Conservation (phyloP, 2,329 filamentous ascomycete genomes). For the Colletotrichum ledebouriae region DNA sequence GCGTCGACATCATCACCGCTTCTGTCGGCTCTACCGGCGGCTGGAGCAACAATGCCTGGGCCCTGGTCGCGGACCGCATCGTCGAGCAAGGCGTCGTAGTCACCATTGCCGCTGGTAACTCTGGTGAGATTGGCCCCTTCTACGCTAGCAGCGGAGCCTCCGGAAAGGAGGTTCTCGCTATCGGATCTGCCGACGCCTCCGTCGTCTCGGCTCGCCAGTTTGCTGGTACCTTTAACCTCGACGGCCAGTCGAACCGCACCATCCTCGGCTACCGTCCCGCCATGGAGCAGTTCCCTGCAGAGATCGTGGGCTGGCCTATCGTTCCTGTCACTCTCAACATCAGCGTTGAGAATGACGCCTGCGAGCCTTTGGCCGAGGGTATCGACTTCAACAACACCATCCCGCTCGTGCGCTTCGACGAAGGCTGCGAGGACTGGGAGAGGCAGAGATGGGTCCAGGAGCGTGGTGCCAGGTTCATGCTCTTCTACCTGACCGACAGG, state of each 20-base stretch:
- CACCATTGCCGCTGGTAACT: slow-evolving; percentile 40
- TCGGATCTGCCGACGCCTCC: slow-evolving; percentile 41
- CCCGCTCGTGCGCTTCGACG: slow-evolving; percentile 37
- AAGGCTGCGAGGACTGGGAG: slow-evolving; percentile 31
- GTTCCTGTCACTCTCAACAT: slow-evolving; percentile 46
- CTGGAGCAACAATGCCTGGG: slow-evolving; percentile 58
- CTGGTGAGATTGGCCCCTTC: slow-evolving; percentile 45
- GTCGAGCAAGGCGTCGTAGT: slow-evolving; percentile 51
- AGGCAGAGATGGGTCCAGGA: slow-evolving; percentile 50
- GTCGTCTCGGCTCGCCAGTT: slow-evolving; percentile 36
- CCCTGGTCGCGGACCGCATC: slow-evolving; percentile 56
- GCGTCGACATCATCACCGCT: slow-evolving; percentile 42
- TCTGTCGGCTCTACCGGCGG: slow-evolving; percentile 35
- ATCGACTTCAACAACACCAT: slow-evolving; percentile 30
- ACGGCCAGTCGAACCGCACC: slow-evolving; percentile 44
- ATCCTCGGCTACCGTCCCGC: slow-evolving; percentile 46
- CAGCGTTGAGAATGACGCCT: slow-evolving; percentile 46
- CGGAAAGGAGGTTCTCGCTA: slow-evolving; percentile 46
- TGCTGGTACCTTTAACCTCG: slow-evolving; percentile 45
- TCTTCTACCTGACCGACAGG: slow-evolving; percentile 51
- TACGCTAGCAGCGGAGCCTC: slow-evolving; percentile 46
- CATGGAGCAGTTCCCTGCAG: slow-evolving; percentile 43
- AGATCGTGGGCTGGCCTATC: slow-evolving; percentile 46
- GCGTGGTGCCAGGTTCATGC: slow-evolving; percentile 48
- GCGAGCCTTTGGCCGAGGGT: slow-evolving; percentile 42